Percentiles rank a stretch among this genome's conserved stretches.
phyloP scores from a whole-genome alignment of 2,329 filamentous ascomycete species.

The Cladosporium cucumerinum region DNA sequence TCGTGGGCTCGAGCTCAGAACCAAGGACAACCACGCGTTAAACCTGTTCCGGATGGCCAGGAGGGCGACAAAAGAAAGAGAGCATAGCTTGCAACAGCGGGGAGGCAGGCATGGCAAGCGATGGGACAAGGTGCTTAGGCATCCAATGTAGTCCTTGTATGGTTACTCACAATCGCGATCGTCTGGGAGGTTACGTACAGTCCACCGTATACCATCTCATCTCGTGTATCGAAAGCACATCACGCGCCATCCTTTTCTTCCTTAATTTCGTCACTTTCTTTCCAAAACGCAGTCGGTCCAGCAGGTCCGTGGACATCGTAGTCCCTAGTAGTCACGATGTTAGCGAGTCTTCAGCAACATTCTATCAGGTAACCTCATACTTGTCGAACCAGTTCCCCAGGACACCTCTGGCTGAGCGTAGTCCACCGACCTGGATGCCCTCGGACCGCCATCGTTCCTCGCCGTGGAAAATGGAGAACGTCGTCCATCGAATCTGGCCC shows the following conservation, averaged over 20 bases:
- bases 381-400: conserved; percentile 77
- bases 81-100: neutral
- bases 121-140: neutral
- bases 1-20: neutral
- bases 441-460: conserved; percentile 75
- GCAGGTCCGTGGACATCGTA: conserved; percentile 66
- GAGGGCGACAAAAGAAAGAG: neutral
- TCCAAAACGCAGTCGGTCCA: conserved; percentile 77
- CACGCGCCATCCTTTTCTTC: conserved; percentile 17
- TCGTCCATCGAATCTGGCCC: conserved; percentile 73
- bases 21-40: neutral
- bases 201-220: neutral
- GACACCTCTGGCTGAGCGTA: conserved; percentile 62
- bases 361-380: conserved; percentile 38
- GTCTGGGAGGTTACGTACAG: neutral
- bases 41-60: neutral
- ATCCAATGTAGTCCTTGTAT: neutral
- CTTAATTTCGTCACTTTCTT: conserved; percentile 55
- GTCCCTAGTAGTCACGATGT: conserved; percentile 46
- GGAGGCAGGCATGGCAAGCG: neutral
- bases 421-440: conserved; percentile 69
- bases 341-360: neutral
- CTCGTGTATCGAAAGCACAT: neutral
- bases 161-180: neutral
- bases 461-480: conserved; percentile 60